Percentiles rank a stretch among this genome's conserved stretches.
These are phyloP conservation scores for Metschnikowia kofuensis DNA, from an alignment of 805 yeast species.

Conservation along the genomic window DNA sequence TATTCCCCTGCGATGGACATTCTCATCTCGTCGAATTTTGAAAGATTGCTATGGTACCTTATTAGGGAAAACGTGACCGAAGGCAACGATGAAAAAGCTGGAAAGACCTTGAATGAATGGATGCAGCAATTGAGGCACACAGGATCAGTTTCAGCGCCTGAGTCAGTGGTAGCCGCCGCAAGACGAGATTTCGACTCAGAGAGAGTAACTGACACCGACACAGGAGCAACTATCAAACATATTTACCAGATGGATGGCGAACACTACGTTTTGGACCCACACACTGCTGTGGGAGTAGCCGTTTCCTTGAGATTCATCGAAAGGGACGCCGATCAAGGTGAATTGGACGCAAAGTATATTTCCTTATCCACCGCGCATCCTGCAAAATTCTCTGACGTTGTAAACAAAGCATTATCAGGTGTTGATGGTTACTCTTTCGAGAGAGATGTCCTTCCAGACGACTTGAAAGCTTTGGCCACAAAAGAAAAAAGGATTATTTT, in stretches of 20 bases:
- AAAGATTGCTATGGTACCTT: conserved; percentile 92
- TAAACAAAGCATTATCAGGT: conserved; percentile 67
- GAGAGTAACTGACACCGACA: conserved; percentile 74
- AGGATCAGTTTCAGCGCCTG: conserved; percentile 74
- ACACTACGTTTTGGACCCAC: conserved; percentile 90
- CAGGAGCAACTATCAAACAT: conserved; percentile 72
- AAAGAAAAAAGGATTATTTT: conserved; percentile 73
- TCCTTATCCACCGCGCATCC: conserved; percentile 98
- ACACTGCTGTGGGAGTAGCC: conserved; percentile 90
- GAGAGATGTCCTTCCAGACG: conserved; percentile 83
- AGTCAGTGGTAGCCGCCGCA: conserved; percentile 63
- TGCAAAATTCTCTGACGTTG: conserved; percentile 97
- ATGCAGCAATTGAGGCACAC: conserved; percentile 72
- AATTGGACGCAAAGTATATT: conserved; percentile 47
- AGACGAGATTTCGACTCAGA: conserved; percentile 69
- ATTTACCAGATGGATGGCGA: conserved; percentile 59
- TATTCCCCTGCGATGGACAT: conserved; percentile 99
- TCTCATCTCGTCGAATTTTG: conserved; percentile 91
- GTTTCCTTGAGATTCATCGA: conserved; percentile 65
- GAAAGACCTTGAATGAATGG: conserved; percentile 67
- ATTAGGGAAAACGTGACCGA: conserved; percentile 66
- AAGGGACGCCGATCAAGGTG: conserved; percentile 39
- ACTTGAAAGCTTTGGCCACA: conserved; percentile 66
- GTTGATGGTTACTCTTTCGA: conserved; percentile 81
- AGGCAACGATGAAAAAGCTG: conserved; percentile 61